Conservation (phyloP, 768 basidiomycete genomes). For the Termitomyces sp. region DNA sequence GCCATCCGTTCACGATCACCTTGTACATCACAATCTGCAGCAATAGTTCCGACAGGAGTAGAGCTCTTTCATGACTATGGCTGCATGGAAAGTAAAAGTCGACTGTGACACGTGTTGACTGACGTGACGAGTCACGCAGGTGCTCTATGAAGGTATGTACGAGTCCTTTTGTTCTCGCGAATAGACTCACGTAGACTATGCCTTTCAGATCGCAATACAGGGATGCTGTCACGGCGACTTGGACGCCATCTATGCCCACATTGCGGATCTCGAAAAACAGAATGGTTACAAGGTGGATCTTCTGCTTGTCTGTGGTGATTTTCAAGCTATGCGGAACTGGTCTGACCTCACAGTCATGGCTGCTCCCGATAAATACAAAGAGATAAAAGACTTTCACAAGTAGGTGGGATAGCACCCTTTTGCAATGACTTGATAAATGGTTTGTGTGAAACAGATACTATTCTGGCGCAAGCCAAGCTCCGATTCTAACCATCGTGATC, state of each 20-base stretch:
- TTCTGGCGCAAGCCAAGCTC: slow-evolving; percentile 73
- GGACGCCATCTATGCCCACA: slow-evolving; percentile 78
- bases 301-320: slow-evolving; percentile 93
- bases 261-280: slow-evolving; percentile 54
- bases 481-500: slow-evolving; percentile 87
- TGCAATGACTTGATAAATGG: not conserved
- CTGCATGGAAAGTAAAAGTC: no score
- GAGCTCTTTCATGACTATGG: no score
- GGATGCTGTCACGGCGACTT: slow-evolving; percentile 95
- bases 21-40: no score
- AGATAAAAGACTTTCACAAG: slow-evolving; percentile 82
- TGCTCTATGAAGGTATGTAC: not conserved
- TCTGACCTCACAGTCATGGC: slow-evolving; percentile 88
- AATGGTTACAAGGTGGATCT: slow-evolving; percentile 73
- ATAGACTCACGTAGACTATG: not conserved
- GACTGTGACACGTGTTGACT: not conserved
- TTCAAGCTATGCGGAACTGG: slow-evolving; percentile 85
- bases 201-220: slow-evolving; percentile 72
- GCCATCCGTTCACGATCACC: no score
- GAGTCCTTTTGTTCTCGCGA: not conserved
- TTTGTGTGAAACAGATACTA: slow-evolving; percentile 61
- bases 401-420: slow-evolving; percentile 24
- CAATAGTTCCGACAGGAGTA: no score
- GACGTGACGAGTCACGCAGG: not conserved
- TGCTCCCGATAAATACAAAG: slow-evolving; percentile 83